Base-by-base conservation (phyloP, 2,329 filamentous ascomycete genomes). In the Pseudogymnoascus sp. region DNA sequence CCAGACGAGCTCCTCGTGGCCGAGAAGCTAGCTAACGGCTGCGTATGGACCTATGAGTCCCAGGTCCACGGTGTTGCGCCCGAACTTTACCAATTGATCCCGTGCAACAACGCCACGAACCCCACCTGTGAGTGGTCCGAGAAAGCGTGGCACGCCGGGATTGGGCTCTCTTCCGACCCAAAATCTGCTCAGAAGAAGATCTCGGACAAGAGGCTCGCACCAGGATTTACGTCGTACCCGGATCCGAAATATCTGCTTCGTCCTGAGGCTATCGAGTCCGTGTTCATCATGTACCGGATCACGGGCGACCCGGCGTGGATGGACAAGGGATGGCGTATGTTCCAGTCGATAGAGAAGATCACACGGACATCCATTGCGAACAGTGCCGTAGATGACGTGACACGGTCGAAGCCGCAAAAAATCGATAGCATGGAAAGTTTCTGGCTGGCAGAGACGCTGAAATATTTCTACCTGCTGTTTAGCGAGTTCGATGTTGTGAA, bases 381-480 rank as follows among this genome's bases (percentile, higher is more conserved):
- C 64, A 75, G 75, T 13, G 72, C 73, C 3, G 72, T 78, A 27
- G 63, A 69, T 10, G 75, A 78, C 63, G 76, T 78, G 8, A 65
- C 62, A 6, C 35, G 33, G 10, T 27, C 25, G 12, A 60, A 62
- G 29, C 31, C 61, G 45, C 5, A 15, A 18, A 52, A 72, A 71
- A 77, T 58, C 77, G 95, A 87, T 67, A 75, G 76, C 33, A 82
- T 82, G 73, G 84, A 87, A 70, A 85, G 81, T 65, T 87, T 86
- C 70, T 78, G 85, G 71, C 84, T 86, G 67, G 84, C 84, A 0
- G 84, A 87, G 70, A 81, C 84, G 62, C 66, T 87, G 69, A 96
- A 95, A 78, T 95, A 95, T 71, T 95, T 93, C 67, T 95, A 90
- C 72, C 73, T 95, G 63, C 79, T 95, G 60, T 96, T 90, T 72